Percentiles rank a stretch among this genome's conserved stretches.
phyloP scores from a whole-genome alignment of 805 yeast species.

The Starmerella apis region DNA sequence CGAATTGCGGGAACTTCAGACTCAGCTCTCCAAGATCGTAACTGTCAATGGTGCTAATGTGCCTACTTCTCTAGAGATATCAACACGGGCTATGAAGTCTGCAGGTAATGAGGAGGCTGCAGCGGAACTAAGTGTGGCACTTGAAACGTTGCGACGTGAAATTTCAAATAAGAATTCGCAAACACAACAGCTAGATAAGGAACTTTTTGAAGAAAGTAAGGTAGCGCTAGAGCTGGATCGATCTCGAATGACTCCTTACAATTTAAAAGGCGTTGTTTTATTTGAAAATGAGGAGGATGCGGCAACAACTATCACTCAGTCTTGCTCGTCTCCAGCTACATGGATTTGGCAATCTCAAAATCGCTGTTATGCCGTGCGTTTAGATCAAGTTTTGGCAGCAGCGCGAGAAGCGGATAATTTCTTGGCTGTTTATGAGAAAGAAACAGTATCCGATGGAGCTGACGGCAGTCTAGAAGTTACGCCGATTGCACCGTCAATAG shows the following conservation, averaged over 20 bases:
- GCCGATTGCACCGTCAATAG: slow-evolving; percentile 7
- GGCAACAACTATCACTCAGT: not conserved
- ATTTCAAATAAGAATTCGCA: not conserved
- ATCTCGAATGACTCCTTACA: not conserved
- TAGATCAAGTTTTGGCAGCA: slow-evolving; percentile 5
- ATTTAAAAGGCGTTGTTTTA: not conserved
- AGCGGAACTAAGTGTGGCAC: not conserved
- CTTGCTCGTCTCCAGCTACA: not conserved
- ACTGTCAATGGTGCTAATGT: not conserved
- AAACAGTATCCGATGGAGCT: not conserved
- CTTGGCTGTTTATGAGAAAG: slow-evolving; percentile 11
- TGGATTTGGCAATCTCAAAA: slow-evolving; percentile 1
- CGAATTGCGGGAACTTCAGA: not conserved
- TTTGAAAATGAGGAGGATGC: slow-evolving; percentile 1
- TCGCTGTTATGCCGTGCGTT: not conserved
- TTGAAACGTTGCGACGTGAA: not conserved
- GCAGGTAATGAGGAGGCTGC: not conserved
- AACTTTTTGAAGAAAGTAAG: not conserved
- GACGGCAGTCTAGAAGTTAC: not conserved
- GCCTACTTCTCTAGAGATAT: not conserved
- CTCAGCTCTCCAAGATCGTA: not conserved
- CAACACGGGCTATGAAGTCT: not conserved
- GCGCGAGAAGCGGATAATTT: slow-evolving; percentile 3
- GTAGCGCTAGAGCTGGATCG: not conserved
- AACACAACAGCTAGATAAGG: not conserved